Evolutionary conservation across 257 asterid species (phyloP).

Genomic region (Solanum microdontum): DNA sequence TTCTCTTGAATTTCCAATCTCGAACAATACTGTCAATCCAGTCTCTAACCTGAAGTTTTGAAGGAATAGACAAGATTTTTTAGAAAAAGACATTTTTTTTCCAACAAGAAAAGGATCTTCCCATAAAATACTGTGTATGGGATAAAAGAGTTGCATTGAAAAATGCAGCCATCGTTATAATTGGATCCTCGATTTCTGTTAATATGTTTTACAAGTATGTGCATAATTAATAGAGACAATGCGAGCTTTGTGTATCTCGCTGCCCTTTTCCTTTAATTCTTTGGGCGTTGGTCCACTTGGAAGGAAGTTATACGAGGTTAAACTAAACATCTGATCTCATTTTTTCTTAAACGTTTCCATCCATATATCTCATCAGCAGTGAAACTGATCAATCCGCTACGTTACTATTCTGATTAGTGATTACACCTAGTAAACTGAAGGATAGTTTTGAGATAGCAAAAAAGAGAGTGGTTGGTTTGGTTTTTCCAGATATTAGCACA

Average conservation of each 20-base stretch:
- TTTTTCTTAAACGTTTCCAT: too few relatives aligned
- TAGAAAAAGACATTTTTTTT: background rate
- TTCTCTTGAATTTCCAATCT: constrained; percentile 92
- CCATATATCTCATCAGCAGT: background rate
- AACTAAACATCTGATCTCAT: too few relatives aligned
- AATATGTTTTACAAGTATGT: background rate
- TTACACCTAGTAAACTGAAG: background rate
- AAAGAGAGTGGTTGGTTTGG: background rate
- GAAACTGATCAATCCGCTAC: background rate
- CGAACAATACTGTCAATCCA: constrained; percentile 71
- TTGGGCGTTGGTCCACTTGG: too few relatives aligned
- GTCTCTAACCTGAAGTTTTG: constrained; percentile 62
- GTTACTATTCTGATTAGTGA: background rate
- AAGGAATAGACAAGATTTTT: background rate
- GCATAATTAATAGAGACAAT: background rate
- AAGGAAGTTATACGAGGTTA: too few relatives aligned
- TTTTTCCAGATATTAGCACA: background rate
- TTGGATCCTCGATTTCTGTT: background rate
- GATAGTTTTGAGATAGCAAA: background rate
- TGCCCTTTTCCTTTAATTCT: too few relatives aligned
- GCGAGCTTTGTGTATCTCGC: background rate
- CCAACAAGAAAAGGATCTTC: background rate
- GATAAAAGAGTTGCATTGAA: background rate
- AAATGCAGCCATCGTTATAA: background rate
- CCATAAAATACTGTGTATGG: background rate